Conservation (phyloP, 345 rosid species). For the Eucalyptus melliodora region DNA sequence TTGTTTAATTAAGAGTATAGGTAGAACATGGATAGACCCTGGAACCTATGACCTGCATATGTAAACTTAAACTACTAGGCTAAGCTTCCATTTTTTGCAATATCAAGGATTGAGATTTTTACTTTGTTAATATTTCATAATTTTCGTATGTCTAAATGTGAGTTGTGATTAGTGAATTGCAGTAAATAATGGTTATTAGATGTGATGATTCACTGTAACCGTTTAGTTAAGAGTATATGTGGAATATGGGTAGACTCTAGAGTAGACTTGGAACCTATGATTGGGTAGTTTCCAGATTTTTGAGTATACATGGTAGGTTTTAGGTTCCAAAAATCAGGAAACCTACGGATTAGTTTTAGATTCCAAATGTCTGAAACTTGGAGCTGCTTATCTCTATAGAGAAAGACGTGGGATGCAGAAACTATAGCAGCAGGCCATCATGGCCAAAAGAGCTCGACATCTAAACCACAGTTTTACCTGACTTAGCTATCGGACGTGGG, state of each 20-base stretch:
- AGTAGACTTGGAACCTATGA: fast-evolving
- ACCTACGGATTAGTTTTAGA: fast-evolving
- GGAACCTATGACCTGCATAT: fast-evolving
- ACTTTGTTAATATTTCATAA: too few species aligned
- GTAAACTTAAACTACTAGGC: too few species aligned
- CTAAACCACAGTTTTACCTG: background rate
- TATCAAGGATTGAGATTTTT: too few species aligned
- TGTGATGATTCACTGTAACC: fast-evolving
- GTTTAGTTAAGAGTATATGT: too few species aligned
- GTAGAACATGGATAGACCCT: too few species aligned
- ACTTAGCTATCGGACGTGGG: background rate
- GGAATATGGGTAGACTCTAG: fast-evolving
- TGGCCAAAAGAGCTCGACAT: background rate
- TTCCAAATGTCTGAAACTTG: too few species aligned
- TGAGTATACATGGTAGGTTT: too few species aligned
- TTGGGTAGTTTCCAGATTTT: too few species aligned
- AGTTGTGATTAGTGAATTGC: fast-evolving
- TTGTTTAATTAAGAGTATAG: too few species aligned
- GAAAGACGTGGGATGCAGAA: background rate
- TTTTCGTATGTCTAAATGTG: fast-evolving
- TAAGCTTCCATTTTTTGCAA: too few species aligned
- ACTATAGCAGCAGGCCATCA: background rate
- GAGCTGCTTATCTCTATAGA: fast-evolving
- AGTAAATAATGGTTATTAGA: too few species aligned
- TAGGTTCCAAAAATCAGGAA: fast-evolving